Evolutionary conservation across 306 rosid species (phyloP), one percentile per base, ranked within the genome.

Genomic region (cucumber (Cucumis sativus)): DNA sequence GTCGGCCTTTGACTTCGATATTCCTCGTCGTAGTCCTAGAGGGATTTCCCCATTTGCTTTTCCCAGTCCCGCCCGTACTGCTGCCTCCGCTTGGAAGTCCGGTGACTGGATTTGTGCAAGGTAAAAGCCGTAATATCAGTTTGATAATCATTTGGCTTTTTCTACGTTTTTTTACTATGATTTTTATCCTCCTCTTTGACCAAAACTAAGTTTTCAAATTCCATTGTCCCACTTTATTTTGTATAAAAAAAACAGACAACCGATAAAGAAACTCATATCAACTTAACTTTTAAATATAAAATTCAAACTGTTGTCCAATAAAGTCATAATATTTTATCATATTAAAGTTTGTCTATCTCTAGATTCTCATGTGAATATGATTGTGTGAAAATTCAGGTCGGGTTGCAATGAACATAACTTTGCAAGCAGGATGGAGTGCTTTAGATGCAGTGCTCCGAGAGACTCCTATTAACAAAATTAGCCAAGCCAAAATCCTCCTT

Each of bases 41-140:
- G 77, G 83, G 6, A 37, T 37, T 0, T 65, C 71, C 37, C 82
- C 78, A 47, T 71, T 23, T 17, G 84, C 77, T 85, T 79, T 23
- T 61, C 90, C 90, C 64, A 78, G 82, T 4, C 78, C 68, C 6
- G 85, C 79, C 3, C 79, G 81, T 6, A 4, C 41, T 16, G 68
- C 81, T 17, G 80, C 79, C 18, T 96, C 97, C 35, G 96, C 93
- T 35, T 92, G 99, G 99, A 95, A 92, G 78, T 95, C 99, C 23
- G 99, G 99, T 14, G 99, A 95, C 30, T 95, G 99, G 99, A 92
- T 95, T 80, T 95, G 99, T 77, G 87, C n/a, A 86, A 89, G 97
- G 99, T 51, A 4, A 6, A 7, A 28, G 30, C 30, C 47, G 11
- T 41, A 41, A 41, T 41, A 28, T 28, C 47, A 0, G 47, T 41